Percentiles rank a stretch among this genome's conserved stretches.
phyloP scores from a whole-genome alignment of 2,329 filamentous ascomycete genomes.

The Phaeosphaeria sp. region DNA sequence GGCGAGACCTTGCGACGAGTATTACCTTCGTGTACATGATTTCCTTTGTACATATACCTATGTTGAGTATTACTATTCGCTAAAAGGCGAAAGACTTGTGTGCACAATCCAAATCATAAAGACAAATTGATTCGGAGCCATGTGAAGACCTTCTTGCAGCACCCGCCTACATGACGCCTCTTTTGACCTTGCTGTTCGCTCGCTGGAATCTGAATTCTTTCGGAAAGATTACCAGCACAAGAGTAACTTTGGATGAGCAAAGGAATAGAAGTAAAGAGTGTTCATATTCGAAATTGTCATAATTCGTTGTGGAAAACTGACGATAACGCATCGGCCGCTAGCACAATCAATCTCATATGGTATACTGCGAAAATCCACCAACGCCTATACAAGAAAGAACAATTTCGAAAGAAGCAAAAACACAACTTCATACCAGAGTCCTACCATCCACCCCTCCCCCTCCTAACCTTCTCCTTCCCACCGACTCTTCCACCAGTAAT shows the following conservation, averaged over 20 bases:
- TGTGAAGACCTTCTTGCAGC: too few relatives aligned
- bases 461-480: slow-evolving; percentile 43
- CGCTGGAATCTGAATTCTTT: too few relatives aligned
- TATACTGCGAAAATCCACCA: background rate
- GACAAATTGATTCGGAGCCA: too few relatives aligned
- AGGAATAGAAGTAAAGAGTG: background rate
- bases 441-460: slow-evolving; percentile 47
- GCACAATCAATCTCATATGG: slow-evolving; percentile 3
- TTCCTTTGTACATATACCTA: too few relatives aligned
- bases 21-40: too few relatives aligned
- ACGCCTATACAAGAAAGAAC: background rate
- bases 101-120: too few relatives aligned
- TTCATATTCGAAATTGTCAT: background rate
- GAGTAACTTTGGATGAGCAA: background rate
- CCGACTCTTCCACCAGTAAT: slow-evolving; percentile 35
- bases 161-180: too few relatives aligned
- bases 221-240: background rate
- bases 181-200: too few relatives aligned
- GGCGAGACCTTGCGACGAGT: too few relatives aligned
- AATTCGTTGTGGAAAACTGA: background rate
- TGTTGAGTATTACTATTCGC: too few relatives aligned
- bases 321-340: background rate
- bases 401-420: background rate
- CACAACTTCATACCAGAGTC: background rate
- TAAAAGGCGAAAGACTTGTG: too few relatives aligned